Percentiles rank a stretch among this genome's conserved stretches.
These are phyloP conservation scores for Aureobasidium sp. DNA, from an alignment of 2,329 filamentous ascomycete species.

Conservation along the genomic window DNA sequence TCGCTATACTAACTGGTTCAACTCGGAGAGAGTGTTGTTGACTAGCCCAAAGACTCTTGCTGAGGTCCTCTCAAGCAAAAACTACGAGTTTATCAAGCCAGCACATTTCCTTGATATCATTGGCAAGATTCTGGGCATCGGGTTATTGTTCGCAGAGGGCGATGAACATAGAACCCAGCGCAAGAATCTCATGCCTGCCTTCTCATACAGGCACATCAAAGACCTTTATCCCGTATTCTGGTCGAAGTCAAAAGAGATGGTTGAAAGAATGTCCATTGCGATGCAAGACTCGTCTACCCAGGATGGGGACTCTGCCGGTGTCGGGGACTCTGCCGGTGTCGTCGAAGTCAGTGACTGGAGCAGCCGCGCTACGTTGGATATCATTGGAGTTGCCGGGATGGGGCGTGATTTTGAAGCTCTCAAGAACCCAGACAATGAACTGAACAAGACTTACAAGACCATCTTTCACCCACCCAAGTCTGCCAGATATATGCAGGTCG, in stretches of 20 bases:
- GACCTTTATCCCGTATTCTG: constrained; percentile 45
- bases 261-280: constrained; percentile 26
- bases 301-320: constrained; percentile 27
- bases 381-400: constrained; percentile 52
- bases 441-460: constrained; percentile 46
- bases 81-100: constrained; percentile 47
- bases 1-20: constrained; percentile 44
- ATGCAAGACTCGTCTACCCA: constrained; percentile 25
- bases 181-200: constrained; percentile 43
- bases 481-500: constrained; percentile 50
- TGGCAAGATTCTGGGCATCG: constrained; percentile 59
- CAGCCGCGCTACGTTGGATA: constrained; percentile 49
- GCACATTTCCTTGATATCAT: constrained; percentile 45
- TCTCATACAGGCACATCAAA: constrained; percentile 45
- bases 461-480: constrained; percentile 45
- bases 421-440: constrained; percentile 43
- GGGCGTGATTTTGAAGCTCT: constrained; percentile 51
- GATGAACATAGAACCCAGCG: constrained; percentile 70
- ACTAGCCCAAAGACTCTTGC: constrained; percentile 42
- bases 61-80: constrained; percentile 45
- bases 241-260: constrained; percentile 40
- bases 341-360: constrained; percentile 42
- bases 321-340: constrained; percentile 29
- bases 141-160: constrained; percentile 77
- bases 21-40: constrained; percentile 38